Evolutionary conservation across 257 asterid species (phyloP).

Genomic region (Lycium ferocissimum): DNA sequence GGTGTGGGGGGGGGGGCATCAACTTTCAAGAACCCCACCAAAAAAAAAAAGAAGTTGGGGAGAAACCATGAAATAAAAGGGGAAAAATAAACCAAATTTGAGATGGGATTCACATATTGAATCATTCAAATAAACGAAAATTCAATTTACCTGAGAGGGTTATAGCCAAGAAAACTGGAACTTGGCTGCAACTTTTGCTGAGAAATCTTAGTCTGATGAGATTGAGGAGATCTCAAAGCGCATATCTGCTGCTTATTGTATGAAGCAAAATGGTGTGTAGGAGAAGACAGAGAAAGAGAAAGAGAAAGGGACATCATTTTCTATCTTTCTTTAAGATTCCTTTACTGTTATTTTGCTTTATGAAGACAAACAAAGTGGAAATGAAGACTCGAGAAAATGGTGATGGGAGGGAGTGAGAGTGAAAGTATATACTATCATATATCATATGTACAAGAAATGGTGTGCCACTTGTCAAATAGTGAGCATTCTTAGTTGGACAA

Average conservation of each 20-base stretch:
- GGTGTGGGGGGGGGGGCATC: too few relatives aligned
- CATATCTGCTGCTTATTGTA: neutral
- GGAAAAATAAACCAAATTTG: neutral
- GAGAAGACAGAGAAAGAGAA: conserved; percentile 44
- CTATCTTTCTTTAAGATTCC: neutral
- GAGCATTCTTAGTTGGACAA: neutral
- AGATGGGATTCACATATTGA: neutral
- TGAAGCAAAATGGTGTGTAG: conserved; percentile 32
- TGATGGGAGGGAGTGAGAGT: neutral
- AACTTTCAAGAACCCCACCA: too few relatives aligned
- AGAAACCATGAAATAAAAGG: neutral
- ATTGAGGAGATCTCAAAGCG: conserved; percentile 38
- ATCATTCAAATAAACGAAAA: neutral
- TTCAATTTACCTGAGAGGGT: conserved; percentile 26
- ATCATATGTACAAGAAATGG: neutral
- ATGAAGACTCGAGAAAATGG: conserved; percentile 25
- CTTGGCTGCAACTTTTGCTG: conserved; percentile 35
- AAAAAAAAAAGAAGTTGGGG: too few relatives aligned
- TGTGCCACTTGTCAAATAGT: too few relatives aligned
- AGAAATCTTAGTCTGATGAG: conserved; percentile 24
- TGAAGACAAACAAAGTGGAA: neutral
- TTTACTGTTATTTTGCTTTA: neutral
- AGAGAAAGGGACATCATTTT: conserved; percentile 52
- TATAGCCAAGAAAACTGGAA: conserved; percentile 36
- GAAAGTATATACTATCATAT: neutral